Percentiles rank a stretch among this genome's conserved stretches.
Evolutionary conservation across 495 filamentous ascomycete genomes (phyloP).

Genomic region (Daldinia caldariorum): DNA sequence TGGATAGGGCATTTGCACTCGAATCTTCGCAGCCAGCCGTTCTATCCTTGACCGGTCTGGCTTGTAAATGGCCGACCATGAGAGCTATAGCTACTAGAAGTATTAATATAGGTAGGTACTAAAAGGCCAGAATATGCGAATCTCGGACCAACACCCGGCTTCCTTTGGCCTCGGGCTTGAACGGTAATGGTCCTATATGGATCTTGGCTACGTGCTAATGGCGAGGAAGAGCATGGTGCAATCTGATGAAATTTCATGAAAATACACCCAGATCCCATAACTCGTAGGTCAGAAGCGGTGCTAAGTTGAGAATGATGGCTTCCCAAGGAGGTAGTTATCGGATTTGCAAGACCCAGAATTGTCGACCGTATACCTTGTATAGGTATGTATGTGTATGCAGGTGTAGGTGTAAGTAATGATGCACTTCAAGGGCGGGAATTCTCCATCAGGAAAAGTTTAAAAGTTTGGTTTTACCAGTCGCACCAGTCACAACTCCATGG

Average conservation of each 20-base stretch:
- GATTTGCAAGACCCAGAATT: slow-evolving; percentile 11
- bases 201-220: slow-evolving; percentile 15
- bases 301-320: background rate
- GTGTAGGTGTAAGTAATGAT: slow-evolving; percentile 26
- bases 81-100: slow-evolving; percentile 12
- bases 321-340: background rate
- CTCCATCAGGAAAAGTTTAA: slow-evolving; percentile 30
- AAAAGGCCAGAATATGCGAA: slow-evolving; percentile 14
- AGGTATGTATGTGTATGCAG: slow-evolving; percentile 12
- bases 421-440: slow-evolving; percentile 21
- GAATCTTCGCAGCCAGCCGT: slow-evolving; percentile 6
- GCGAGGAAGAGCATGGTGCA: background rate
- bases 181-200: slow-evolving; percentile 3
- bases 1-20: slow-evolving; percentile 15
- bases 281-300: background rate
- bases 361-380: slow-evolving; percentile 1
- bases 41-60: slow-evolving; percentile 17
- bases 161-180: slow-evolving; percentile 28
- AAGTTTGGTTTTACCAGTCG: slow-evolving; percentile 28
- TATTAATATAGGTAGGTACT: slow-evolving; percentile 10
- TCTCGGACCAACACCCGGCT: slow-evolving; percentile 14
- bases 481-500: background rate
- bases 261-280: background rate
- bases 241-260: slow-evolving; percentile 6
- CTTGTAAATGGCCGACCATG: background rate